Percentiles rank a stretch among this genome's conserved stretches.
Evolutionary conservation across 768 basidiomycete genomes (phyloP).

Genomic region (Dictyophora rubrovolvata): DNA sequence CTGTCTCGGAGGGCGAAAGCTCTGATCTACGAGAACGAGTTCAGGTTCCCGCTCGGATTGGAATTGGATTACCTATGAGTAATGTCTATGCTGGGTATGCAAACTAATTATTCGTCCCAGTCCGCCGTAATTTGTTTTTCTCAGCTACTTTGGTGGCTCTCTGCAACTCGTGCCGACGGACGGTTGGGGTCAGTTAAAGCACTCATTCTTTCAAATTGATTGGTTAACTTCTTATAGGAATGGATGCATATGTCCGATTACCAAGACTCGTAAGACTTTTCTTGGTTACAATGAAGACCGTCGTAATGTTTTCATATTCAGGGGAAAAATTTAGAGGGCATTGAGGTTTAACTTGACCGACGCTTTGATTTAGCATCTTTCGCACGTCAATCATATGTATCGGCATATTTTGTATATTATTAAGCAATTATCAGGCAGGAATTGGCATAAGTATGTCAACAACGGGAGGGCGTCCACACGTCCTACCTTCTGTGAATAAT

Average conservation of each 20-base stretch:
- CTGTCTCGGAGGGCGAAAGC: constrained; percentile 12
- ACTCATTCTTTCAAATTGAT: neutral
- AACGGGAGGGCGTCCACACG: no score
- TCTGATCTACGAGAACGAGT: constrained; percentile 27
- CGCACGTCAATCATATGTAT: no score
- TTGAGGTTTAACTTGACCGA: constrained; percentile 45
- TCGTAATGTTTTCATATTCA: constrained; percentile 18
- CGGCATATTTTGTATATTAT: neutral
- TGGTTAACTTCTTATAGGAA: constrained; percentile 36
- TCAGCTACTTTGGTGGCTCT: constrained; percentile 75
- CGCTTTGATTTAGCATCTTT: no score
- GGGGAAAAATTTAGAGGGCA: constrained; percentile 81
- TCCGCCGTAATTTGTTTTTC: neutral
- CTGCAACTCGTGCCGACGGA: constrained; percentile 71
- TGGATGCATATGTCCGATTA: constrained; percentile 71
- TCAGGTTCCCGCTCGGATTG: constrained; percentile 50
- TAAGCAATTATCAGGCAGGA: neutral
- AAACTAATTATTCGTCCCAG: neutral
- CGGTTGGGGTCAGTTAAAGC: constrained; percentile 60
- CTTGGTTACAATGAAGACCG: neutral
- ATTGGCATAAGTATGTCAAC: no score
- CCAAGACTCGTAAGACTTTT: constrained; percentile 66
- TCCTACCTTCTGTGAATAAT: neutral
- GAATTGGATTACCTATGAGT: constrained; percentile 82
- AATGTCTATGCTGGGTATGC: constrained; percentile 75